Percentiles rank a stretch among this genome's conserved stretches.
phyloP scores from a whole-genome alignment of 179 eudicot species.

The Spinacia oleracea region DNA sequence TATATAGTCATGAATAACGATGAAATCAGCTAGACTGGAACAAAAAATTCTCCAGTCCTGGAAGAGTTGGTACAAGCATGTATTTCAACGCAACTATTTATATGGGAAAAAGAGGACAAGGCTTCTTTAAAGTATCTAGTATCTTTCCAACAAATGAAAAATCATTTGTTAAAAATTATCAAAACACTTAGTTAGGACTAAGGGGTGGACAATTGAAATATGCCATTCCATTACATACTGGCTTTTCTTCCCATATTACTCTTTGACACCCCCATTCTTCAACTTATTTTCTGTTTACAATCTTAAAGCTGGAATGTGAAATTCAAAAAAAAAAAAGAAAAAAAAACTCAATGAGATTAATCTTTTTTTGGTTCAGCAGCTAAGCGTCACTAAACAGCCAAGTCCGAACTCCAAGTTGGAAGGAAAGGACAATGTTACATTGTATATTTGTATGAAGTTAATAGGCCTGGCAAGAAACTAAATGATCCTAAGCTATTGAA shows the following conservation, averaged over 20 bases:
- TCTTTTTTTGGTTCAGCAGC: neutral
- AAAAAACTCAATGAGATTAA: neutral
- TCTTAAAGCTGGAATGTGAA: neutral
- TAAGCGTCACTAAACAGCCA: no score
- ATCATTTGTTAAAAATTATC: neutral
- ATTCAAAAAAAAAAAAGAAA: no score
- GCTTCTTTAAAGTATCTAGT: neutral
- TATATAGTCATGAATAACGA: slow-evolving; percentile 1
- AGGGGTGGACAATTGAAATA: neutral
- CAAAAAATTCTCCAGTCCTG: neutral
- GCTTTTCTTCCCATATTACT: neutral
- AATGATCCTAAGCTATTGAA: neutral
- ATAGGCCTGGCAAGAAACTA: neutral
- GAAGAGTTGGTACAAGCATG: neutral
- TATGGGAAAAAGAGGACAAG: neutral
- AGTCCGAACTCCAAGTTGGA: neutral
- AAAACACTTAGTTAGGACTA: neutral
- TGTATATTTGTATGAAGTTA: neutral
- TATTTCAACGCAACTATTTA: neutral
- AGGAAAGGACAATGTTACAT: neutral
- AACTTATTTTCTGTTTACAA: neutral
- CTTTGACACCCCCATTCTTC: neutral
- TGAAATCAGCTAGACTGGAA: slow-evolving; percentile 29
- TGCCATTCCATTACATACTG: neutral
- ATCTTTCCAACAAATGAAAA: slow-evolving; percentile 10